These are phyloP conservation scores for Coemansia reversa DNA, from an alignment of 192 early-diverging fungal species.

Conservation along the genomic window DNA sequence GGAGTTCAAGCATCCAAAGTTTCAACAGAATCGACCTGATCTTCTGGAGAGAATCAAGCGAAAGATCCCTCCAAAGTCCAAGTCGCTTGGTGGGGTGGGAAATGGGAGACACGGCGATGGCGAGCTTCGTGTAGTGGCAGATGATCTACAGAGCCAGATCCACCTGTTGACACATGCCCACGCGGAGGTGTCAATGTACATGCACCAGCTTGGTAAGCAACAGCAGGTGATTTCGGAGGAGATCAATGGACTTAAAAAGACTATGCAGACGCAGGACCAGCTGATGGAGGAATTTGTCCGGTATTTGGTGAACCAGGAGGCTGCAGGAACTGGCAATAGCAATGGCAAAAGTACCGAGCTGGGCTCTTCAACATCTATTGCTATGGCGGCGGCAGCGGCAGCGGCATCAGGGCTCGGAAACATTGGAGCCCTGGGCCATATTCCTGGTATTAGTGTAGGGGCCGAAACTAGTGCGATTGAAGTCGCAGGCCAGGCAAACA, in stretches of 20 bases:
- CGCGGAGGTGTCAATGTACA: constrained; percentile 55
- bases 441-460: constrained; percentile 27
- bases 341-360: constrained; percentile 28
- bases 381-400: constrained; percentile 28
- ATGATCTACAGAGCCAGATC: constrained; percentile 53
- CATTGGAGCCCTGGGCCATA: constrained; percentile 27
- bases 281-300: constrained; percentile 56
- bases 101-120: constrained; percentile 37
- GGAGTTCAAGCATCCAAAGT: constrained; percentile 87
- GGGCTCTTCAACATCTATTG: constrained; percentile 25
- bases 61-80: constrained; percentile 59
- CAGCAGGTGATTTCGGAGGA: constrained; percentile 55
- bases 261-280: constrained; percentile 56
- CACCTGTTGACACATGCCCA: constrained; percentile 54
- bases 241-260: constrained; percentile 53
- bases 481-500: constrained; percentile 13
- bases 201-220: constrained; percentile 55
- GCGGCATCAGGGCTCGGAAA: constrained; percentile 30
- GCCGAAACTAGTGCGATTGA: constrained; percentile 6
- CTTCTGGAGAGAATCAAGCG: constrained; percentile 71
- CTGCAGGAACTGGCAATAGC: constrained; percentile 7
- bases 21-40: constrained; percentile 69
- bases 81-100: constrained; percentile 42
- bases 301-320: constrained; percentile 53
- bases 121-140: constrained; percentile 44